Percentiles rank a stretch among this genome's conserved stretches.
Conservation (phyloP, 257 asterid species). For the Verbena officinalis region DNA sequence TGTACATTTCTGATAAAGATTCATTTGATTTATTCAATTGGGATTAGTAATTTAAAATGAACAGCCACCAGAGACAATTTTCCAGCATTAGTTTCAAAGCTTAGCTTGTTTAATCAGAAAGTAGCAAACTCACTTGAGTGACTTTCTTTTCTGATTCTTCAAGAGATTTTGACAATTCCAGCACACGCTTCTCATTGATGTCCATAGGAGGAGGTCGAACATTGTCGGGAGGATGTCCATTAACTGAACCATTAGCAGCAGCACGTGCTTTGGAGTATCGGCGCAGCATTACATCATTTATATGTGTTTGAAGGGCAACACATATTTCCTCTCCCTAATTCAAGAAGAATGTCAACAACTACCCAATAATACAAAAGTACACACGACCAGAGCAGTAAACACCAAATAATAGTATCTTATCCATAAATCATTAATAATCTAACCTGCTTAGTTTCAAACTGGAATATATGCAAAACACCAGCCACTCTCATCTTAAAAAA, state of each 20-base stretch:
- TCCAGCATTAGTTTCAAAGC: slow-evolving; percentile 15
- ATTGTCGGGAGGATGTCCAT: slow-evolving; percentile 63
- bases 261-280: slow-evolving; percentile 97
- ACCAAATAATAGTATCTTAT: background rate
- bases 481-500: slow-evolving; percentile 99
- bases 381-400: slow-evolving; percentile 10
- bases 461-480: slow-evolving; percentile 94
- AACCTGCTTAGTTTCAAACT: slow-evolving; percentile 98
- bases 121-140: slow-evolving; percentile 61
- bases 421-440: slow-evolving; percentile 16
- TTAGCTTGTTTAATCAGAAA: slow-evolving; percentile 10
- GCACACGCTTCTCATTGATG: slow-evolving; percentile 67
- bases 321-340: slow-evolving; percentile 97
- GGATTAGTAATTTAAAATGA: background rate
- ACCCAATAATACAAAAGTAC: slow-evolving; percentile 13
- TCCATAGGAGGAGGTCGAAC: slow-evolving; percentile 56
- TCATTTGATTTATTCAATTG: background rate
- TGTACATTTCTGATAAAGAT: background rate
- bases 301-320: slow-evolving; percentile 99
- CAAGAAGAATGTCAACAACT: slow-evolving; percentile 22
- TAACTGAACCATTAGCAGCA: slow-evolving; percentile 71
- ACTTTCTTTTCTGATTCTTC: slow-evolving; percentile 79
- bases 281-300: slow-evolving; percentile 96
- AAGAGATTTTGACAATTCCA: slow-evolving; percentile 80
- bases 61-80: background rate